Evolutionary conservation across 2,329 filamentous ascomycete species (phyloP), one percentile per base, ranked within the genome.

Genomic region (Dactylella cylindrospora): DNA sequence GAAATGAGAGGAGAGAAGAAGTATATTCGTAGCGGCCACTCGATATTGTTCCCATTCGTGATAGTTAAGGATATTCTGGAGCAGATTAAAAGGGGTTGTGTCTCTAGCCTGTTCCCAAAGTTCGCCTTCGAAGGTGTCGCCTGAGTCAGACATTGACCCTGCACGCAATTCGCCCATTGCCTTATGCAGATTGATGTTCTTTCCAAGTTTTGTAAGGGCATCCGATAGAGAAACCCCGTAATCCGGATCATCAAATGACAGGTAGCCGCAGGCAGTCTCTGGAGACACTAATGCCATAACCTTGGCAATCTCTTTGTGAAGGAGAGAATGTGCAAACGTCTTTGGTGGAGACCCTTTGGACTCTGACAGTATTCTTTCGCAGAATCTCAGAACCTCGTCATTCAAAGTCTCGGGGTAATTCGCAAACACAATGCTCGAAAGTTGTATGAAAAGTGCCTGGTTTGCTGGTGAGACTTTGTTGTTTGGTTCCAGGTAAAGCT

Each of bases 31-130:
- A 20, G 57, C 57, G 5, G 57, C 57, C 3, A 62, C 35, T n/a
- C 49, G 41, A 12, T 62, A 62, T 32, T 31, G 41, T 45, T 62
- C 57, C 57, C 57, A 62, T 25, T 36, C 31, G 10, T 62, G 57
- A 7, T 20, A 2, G 7, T 49, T 45, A 9, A 54, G 12, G 2
- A 62, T 26, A 15, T 39, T 13, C 8, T 44, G 31, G 12, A 62
- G 19, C 10, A 54, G 5, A 12, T 2, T 7, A 23, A 33, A 45
- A 8, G 43, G 15, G 9, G 49, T 54, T 1, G 4, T 28, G 13
- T 2, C 17, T 2, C 23, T 13, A 3, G n/a, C 13, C 3, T 6
- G 15, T 36, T 44, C 49, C 31, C 17, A 13, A 12, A 10, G 2
- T 43, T 6, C 22, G 7, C n/a, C 17, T 26, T 38, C 35, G 22